Percentiles rank a stretch among this genome's conserved stretches.
phyloP scores from a whole-genome alignment of 1,284 basidiomycete species.

The Ustilago trichophora region DNA sequence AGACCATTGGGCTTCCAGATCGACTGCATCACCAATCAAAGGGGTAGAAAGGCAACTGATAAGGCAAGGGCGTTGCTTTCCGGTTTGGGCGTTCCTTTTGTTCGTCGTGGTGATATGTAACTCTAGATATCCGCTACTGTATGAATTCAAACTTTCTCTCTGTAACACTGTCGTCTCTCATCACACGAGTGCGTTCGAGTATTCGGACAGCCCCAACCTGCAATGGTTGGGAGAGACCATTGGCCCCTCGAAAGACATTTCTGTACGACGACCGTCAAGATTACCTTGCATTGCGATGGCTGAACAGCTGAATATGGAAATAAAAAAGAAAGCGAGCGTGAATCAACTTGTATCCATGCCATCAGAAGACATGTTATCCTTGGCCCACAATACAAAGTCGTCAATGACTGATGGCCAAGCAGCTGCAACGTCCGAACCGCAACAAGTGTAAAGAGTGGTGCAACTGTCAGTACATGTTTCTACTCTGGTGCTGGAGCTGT shows the following conservation, averaged over 20 bases:
- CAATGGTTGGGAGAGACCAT: too few species aligned
- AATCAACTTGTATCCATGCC: conserved; percentile 51
- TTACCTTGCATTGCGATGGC: too few species aligned
- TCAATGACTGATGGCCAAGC: conserved; percentile 90
- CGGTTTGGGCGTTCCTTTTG: conserved; percentile 63
- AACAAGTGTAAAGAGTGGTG: neutral
- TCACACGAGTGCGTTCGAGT: too few species aligned
- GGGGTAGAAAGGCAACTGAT: conserved; percentile 60
- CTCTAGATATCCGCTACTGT: too few species aligned
- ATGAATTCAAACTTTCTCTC: too few species aligned
- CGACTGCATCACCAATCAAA: conserved; percentile 64
- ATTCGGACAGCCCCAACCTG: too few species aligned
- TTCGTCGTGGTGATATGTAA: conserved; percentile 57
- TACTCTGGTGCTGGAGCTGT: too few species aligned
- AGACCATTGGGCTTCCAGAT: conserved; percentile 63
- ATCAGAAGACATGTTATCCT: conserved; percentile 32
- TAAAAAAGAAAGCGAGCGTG: neutral
- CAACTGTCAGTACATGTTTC: neutral
- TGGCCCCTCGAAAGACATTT: too few species aligned
- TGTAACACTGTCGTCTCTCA: neutral
- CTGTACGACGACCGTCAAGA: too few species aligned
- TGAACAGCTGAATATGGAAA: too few species aligned
- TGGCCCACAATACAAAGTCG: conserved; percentile 75
- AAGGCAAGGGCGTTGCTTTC: conserved; percentile 59
- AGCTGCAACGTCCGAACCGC: conserved; percentile 68